Conservation (phyloP, 768 basidiomycete species). For the Tulasnella sp. region DNA sequence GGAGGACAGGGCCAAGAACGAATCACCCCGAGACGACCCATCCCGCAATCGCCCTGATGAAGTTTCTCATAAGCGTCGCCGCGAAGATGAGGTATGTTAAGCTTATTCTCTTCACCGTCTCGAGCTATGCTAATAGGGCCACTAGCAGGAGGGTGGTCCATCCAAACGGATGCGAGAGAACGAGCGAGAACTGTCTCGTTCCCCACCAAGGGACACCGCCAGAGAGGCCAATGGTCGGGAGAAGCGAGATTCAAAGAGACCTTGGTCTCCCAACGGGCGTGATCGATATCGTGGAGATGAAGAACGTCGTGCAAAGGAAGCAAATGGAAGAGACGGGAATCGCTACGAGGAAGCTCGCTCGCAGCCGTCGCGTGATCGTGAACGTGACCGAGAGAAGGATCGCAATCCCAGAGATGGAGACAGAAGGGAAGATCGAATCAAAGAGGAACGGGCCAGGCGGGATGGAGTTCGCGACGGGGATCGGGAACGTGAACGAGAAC, state of each 20-base stretch:
- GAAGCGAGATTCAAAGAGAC: neutral
- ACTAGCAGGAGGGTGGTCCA: constrained; percentile 20
- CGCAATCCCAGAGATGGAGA: constrained; percentile 11
- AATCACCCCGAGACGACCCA: neutral
- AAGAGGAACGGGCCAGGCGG: constrained; percentile 1
- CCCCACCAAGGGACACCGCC: neutral
- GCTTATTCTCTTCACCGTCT: neutral
- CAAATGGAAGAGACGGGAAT: constrained; percentile 11
- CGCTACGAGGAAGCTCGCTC: neutral
- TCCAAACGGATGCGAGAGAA: constrained; percentile 25
- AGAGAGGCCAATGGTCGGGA: constrained; percentile 15
- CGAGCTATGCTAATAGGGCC: neutral
- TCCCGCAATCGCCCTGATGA: constrained; percentile 18
- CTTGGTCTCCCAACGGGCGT: constrained; percentile 22
- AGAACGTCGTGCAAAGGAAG: constrained; percentile 3
- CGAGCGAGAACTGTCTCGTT: neutral
- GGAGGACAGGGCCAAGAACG: constrained; percentile 14
- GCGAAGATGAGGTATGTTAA: constrained; percentile 28
- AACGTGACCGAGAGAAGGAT: constrained; percentile 19
- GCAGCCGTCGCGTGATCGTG: constrained; percentile 9
- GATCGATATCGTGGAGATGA: constrained; percentile 25
- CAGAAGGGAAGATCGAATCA: neutral
- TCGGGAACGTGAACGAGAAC: constrained; percentile 21
- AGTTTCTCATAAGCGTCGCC: constrained; percentile 29
- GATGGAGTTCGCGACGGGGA: constrained; percentile 17